phyloP scores from a whole-genome alignment of 1,284 basidiomycete genomes.

The Omphalotus olearius region DNA sequence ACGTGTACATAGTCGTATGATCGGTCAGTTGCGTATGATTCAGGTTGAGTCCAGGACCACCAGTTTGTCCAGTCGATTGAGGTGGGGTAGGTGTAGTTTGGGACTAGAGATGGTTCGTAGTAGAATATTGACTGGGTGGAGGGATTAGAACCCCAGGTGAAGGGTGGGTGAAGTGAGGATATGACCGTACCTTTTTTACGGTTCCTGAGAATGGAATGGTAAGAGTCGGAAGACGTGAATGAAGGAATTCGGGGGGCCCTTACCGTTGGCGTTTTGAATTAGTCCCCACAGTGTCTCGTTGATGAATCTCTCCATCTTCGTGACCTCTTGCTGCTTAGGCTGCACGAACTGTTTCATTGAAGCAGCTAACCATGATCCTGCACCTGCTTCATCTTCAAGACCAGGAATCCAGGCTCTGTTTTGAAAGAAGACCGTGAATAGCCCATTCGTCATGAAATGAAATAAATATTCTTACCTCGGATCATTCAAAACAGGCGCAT shows the following conservation, averaged over 20 bases:
- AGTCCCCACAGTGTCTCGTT: slow-evolving; percentile 46
- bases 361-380: slow-evolving; percentile 54
- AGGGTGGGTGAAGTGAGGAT: not conserved
- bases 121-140: slow-evolving; percentile 45
- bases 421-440: not conserved
- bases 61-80: slow-evolving; percentile 49
- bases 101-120: slow-evolving; percentile 43
- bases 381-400: slow-evolving; percentile 55
- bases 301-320: slow-evolving; percentile 49
- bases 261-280: slow-evolving; percentile 48
- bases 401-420: slow-evolving; percentile 53
- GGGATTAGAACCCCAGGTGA: not conserved
- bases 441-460: not conserved
- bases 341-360: slow-evolving; percentile 54
- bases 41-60: slow-evolving; percentile 56
- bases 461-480: slow-evolving; percentile 16
- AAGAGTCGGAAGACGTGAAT: not conserved
- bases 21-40: slow-evolving; percentile 45
- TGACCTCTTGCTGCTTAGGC: slow-evolving; percentile 47
- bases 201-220: slow-evolving; percentile 29
- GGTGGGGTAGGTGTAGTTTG: slow-evolving; percentile 46
- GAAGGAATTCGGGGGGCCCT: slow-evolving; percentile 11
- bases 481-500: slow-evolving; percentile 44
- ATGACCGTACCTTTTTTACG: slow-evolving; percentile 43
- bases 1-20: slow-evolving; percentile 61